Evolutionary conservation across 495 filamentous ascomycete genomes (phyloP), one percentile per base, ranked within the genome.

Genomic region (Bombardia bombarda): DNA sequence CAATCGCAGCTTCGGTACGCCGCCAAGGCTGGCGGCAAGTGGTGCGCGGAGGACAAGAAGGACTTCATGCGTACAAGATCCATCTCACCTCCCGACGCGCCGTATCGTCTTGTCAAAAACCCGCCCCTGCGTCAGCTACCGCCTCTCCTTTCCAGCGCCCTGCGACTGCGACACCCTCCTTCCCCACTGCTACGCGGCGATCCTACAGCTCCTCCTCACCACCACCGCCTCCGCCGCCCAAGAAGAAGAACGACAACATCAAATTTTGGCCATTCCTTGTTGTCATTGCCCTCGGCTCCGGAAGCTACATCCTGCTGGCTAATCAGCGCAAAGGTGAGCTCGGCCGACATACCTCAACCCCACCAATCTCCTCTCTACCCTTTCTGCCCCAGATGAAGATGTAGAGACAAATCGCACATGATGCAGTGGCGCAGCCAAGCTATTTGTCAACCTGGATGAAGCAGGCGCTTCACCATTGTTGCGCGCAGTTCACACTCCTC

Each of bases 221-320:
- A 16, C 52, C 51, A 18, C 49, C 40, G 19, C 50, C 38, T 0
- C 45, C 52, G 1, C 55, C 52, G 20, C 63, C 60, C 8, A 51
- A 52, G 21, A 43, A 47, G 6, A 58, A 47, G 10, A 28, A 55
- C 22, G 61, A 57, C 23, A 52, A 57, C 45, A 35, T 72, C 52
- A 70, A 69, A 50, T 70, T 71, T 53, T 71, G 69, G 70, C 69
- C 69, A 13, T 74, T 78, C 31, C 5, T 72, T 9, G 54, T 57
- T 18, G 57, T 78, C 40, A 66, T 77, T 40, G 65, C 58, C 0
- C 42, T 68, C 0, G 69, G 69, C 8, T 65, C 67, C 13, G 63
- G 60, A 10, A 68, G 61, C 1, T 78, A 75, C 43, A 62, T 71
- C 18, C 46, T 68, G 9, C 46, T 77, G 30, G 59, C 58, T 17